Conservation (phyloP, 202 grass and related monocot species). For the Eragrostis tef region DNA sequence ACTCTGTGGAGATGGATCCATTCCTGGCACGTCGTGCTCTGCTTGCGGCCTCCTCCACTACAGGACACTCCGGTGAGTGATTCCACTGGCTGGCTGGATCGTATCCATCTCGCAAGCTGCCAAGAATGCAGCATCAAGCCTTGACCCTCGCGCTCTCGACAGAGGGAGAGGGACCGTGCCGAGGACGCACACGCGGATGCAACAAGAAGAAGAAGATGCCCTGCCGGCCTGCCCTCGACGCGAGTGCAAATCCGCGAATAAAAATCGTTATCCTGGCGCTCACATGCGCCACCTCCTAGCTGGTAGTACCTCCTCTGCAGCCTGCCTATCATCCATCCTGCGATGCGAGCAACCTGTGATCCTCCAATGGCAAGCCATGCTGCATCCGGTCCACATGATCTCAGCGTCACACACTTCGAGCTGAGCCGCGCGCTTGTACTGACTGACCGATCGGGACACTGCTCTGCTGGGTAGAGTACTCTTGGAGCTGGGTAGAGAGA, state of each 20-base stretch:
- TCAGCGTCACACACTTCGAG: slow-evolving; percentile 40
- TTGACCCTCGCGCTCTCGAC: background rate
- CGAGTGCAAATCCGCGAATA: slow-evolving; percentile 30
- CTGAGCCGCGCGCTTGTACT: background rate
- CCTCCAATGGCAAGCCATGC: slow-evolving; percentile 31
- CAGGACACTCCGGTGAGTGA: background rate
- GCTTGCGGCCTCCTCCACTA: too few species aligned
- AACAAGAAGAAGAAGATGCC: slow-evolving; percentile 43
- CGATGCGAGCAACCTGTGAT: slow-evolving; percentile 4
- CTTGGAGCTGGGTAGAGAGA: too few species aligned
- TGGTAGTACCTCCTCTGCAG: background rate
- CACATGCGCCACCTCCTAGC: slow-evolving; percentile 45
- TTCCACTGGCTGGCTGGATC: background rate
- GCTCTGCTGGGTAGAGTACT: too few species aligned
- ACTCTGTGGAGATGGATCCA: too few species aligned
- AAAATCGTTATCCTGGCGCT: slow-evolving; percentile 49
- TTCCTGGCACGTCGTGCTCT: too few species aligned
- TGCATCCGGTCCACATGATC: slow-evolving; percentile 44
- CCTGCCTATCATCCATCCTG: background rate
- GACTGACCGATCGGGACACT: background rate
- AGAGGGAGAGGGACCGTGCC: background rate
- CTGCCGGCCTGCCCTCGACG: slow-evolving; percentile 57
- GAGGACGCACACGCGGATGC: background rate
- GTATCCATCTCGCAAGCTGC: slow-evolving; percentile 21
- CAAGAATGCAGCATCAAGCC: slow-evolving; percentile 26